These are phyloP conservation scores for Pseudonitzschia multistriata DNA, from an alignment of 108 stramenopile genomes.

Conservation along the genomic window DNA sequence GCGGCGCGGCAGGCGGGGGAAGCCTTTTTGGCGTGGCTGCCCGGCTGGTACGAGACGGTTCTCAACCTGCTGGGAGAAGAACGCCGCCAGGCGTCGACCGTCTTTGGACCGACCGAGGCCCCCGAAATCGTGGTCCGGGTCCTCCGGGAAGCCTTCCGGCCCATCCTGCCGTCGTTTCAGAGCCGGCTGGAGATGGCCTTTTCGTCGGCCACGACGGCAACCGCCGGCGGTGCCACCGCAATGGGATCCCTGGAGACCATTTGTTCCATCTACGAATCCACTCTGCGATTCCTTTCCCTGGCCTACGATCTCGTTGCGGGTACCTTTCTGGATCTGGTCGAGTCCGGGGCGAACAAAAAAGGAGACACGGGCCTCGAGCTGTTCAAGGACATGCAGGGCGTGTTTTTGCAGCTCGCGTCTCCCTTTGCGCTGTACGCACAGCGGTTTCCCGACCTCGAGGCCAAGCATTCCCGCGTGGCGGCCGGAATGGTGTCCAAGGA, in stretches of 20 bases:
- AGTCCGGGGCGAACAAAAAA: constrained; percentile 22
- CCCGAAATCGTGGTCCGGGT: constrained; percentile 64
- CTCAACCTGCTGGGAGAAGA: constrained; percentile 64
- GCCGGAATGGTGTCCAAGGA: constrained; percentile 54
- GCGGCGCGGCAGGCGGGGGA: constrained; percentile 20
- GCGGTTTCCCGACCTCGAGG: constrained; percentile 58
- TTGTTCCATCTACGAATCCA: constrained; percentile 71
- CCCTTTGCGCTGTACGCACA: constrained; percentile 71
- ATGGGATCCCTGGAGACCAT: constrained; percentile 62
- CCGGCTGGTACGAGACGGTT: constrained; percentile 73
- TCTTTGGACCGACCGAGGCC: constrained; percentile 69
- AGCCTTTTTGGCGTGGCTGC: constrained; percentile 64
- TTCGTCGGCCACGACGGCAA: constrained; percentile 63
- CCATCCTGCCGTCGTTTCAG: constrained; percentile 66
- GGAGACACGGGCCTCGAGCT: constrained; percentile 38
- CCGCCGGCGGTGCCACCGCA: constrained; percentile 1
- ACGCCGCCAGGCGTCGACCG: constrained; percentile 56
- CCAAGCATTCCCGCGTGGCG: constrained; percentile 49
- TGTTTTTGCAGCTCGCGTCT: constrained; percentile 60
- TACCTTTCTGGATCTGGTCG: constrained; percentile 51
- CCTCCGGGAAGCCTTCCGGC: constrained; percentile 73
- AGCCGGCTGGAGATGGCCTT: constrained; percentile 71
- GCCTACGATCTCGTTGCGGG: constrained; percentile 75
- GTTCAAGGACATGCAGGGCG: constrained; percentile 38
- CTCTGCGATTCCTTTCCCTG: constrained; percentile 76